Evolutionary conservation across 768 basidiomycete species (phyloP).

Genomic region (Lactarius sanguifluus): DNA sequence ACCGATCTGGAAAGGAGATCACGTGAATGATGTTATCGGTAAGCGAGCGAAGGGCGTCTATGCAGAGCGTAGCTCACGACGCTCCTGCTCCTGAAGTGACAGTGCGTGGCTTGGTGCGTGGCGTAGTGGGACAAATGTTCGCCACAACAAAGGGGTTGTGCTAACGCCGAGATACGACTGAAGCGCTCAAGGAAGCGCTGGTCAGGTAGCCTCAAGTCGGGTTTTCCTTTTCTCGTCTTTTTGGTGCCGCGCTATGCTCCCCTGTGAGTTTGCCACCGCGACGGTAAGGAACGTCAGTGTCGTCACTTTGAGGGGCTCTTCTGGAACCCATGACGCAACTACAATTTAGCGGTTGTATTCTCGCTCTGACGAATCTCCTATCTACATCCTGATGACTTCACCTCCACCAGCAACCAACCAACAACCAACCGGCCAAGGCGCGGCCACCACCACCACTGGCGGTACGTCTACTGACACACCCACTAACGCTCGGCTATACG

Average conservation of each 20-base stretch:
- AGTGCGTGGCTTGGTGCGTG: not conserved
- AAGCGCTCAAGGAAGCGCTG: not conserved
- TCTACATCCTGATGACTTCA: not conserved
- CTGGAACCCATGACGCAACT: not conserved
- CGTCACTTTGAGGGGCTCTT: not conserved
- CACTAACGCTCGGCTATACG: constrained; percentile 35
- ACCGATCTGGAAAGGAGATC: constrained; percentile 1
- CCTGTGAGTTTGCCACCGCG: not conserved
- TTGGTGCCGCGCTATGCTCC: not conserved
- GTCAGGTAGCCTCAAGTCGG: not conserved
- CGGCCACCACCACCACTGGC: too few relatives aligned
- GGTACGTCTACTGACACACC: constrained; percentile 23
- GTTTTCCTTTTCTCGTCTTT: not conserved
- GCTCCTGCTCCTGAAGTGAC: not conserved
- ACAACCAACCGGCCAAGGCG: too few relatives aligned
- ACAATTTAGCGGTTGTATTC: not conserved
- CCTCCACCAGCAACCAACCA: too few relatives aligned
- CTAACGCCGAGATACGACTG: not conserved
- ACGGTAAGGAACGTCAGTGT: not conserved
- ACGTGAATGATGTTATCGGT: constrained; percentile 5
- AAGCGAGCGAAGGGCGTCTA: not conserved
- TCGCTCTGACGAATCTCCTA: not conserved
- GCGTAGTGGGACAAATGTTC: not conserved
- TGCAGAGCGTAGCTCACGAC: not conserved
- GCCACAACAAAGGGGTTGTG: not conserved